phyloP scores from a whole-genome alignment of 306 rosid species.

The Gastrolobium villosum region DNA sequence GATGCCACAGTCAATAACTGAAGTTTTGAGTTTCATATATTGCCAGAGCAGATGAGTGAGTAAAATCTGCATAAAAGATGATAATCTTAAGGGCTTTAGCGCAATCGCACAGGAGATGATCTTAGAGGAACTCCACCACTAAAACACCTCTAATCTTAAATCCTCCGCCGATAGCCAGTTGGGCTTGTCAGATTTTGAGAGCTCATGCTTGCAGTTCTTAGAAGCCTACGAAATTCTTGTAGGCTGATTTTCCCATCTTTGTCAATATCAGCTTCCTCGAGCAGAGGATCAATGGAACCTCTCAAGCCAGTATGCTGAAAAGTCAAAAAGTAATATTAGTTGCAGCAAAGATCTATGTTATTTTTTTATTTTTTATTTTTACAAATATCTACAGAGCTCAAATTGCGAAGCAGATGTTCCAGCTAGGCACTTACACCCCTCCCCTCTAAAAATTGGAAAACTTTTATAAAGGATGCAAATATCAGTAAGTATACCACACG shows the following conservation, averaged over 20 bases:
- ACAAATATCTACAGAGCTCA: background rate
- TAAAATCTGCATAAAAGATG: constrained; percentile 30
- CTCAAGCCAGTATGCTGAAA: constrained; percentile 79
- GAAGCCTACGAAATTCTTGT: constrained; percentile 75
- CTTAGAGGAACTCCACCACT: constrained; percentile 39
- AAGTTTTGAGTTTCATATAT: constrained; percentile 46
- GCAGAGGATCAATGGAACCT: constrained; percentile 80
- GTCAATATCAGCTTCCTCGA: constrained; percentile 90
- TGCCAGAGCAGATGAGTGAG: constrained; percentile 41
- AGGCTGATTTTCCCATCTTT: constrained; percentile 89
- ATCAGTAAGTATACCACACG: background rate
- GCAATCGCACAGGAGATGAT: constrained; percentile 30
- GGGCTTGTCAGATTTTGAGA: constrained; percentile 59
- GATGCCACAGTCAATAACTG: constrained; percentile 34
- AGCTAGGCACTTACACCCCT: background rate
- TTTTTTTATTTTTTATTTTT: background rate
- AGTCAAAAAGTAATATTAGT: constrained; percentile 37
- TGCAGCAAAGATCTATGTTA: background rate
- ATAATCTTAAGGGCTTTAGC: constrained; percentile 41
- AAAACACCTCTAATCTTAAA: constrained; percentile 52
- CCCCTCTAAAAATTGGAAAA: background rate
- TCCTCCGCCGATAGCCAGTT: constrained; percentile 36
- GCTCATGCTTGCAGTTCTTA: constrained; percentile 84
- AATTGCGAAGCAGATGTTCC: background rate
- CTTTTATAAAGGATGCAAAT: constrained; percentile 34